Evolutionary conservation across 106 monocot genomes (phyloP).

Genomic region (Dioscorea alata): DNA sequence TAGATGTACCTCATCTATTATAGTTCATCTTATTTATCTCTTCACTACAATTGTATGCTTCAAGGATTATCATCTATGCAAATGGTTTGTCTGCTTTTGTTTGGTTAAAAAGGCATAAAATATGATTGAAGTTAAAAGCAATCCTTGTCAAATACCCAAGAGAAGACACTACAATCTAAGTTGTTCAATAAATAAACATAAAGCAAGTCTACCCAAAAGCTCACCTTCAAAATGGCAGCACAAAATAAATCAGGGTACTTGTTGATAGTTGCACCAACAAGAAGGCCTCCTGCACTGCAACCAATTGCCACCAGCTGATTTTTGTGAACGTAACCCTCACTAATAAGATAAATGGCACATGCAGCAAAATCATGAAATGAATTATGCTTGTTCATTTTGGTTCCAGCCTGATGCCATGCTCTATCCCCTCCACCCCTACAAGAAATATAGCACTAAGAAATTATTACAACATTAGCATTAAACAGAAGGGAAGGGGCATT

Average conservation of each 20-base stretch:
- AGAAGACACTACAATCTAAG: too few species aligned
- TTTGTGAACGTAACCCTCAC: slow-evolving; percentile 75
- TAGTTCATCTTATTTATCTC: too few species aligned
- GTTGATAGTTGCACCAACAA: slow-evolving; percentile 76
- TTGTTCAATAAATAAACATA: too few species aligned
- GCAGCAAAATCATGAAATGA: slow-evolving; percentile 87
- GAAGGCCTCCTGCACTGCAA: slow-evolving; percentile 91
- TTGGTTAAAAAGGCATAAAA: too few species aligned
- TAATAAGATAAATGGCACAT: slow-evolving; percentile 68
- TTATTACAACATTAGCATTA: neutral
- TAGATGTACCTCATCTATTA: too few species aligned
- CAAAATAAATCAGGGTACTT: slow-evolving; percentile 64
- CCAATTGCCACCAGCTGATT: slow-evolving; percentile 70
- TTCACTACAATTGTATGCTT: too few species aligned
- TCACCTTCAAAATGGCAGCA: slow-evolving; percentile 90
- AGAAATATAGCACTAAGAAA: neutral
- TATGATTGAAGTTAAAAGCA: too few species aligned
- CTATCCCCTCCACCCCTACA: slow-evolving; percentile 59
- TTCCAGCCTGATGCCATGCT: slow-evolving; percentile 76
- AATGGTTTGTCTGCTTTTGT: too few species aligned
- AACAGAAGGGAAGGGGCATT: too few species aligned
- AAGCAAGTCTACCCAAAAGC: too few species aligned
- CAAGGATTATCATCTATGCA: too few species aligned
- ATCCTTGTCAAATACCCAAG: too few species aligned
- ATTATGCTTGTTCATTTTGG: slow-evolving; percentile 57